Conservation (phyloP, 106 monocot genomes). For the Dioscorea alata region DNA sequence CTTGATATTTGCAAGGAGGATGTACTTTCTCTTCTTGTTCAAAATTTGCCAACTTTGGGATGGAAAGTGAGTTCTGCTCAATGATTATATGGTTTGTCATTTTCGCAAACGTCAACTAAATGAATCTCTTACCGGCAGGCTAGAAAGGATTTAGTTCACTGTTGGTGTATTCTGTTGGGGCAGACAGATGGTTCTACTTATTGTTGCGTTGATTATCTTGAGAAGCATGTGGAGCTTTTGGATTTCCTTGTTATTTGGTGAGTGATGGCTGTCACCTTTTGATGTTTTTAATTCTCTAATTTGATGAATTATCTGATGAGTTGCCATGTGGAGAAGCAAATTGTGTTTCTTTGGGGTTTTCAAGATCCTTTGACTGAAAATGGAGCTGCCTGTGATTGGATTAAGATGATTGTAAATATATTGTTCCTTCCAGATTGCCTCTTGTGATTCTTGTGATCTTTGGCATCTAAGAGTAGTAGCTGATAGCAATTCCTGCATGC, state of each 20-base stretch:
- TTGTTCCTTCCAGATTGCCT: too few relatives aligned
- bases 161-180: conserved; percentile 82
- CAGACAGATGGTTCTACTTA: conserved; percentile 55
- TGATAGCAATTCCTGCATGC: too few relatives aligned
- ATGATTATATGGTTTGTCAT: neutral
- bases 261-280: conserved; percentile 6
- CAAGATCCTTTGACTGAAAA: too few relatives aligned
- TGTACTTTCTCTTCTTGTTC: conserved; percentile 81
- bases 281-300: too few relatives aligned
- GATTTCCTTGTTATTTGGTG: conserved; percentile 97
- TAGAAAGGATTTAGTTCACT: conserved; percentile 83
- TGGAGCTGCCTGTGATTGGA: too few relatives aligned
- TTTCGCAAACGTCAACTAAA: neutral
- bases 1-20: conserved; percentile 97
- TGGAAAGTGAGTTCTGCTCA: conserved; percentile 74
- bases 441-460: too few relatives aligned
- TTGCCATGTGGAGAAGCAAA: too few relatives aligned
- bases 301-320: too few relatives aligned
- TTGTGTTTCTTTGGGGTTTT: too few relatives aligned
- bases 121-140: conserved; percentile 37
- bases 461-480: too few relatives aligned
- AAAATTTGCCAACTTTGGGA: conserved; percentile 77
- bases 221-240: conserved; percentile 80
- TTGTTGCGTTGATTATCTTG: conserved; percentile 86
- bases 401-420: too few relatives aligned